Evolutionary conservation across 2,329 filamentous ascomycete species (phyloP).

Genomic region (Albifimbria verrucaria): DNA sequence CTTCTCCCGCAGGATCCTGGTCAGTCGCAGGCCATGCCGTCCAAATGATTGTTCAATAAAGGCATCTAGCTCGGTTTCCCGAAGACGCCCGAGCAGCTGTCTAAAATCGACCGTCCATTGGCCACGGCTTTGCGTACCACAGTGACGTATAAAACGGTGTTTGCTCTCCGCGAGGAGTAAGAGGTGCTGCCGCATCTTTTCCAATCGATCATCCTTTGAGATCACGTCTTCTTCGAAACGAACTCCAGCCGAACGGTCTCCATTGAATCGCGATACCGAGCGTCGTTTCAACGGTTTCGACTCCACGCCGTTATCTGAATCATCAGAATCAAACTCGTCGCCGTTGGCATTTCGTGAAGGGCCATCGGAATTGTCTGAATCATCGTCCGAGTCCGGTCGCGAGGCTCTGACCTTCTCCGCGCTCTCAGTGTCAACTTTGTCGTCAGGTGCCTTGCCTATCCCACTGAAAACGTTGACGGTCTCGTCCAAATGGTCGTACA

Average conservation of each 20-base stretch:
- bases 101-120: conserved; percentile 84
- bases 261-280: conserved; percentile 27
- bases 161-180: conserved; percentile 67
- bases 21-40: conserved; percentile 72
- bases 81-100: conserved; percentile 66
- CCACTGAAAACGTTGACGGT: conserved; percentile 52
- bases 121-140: conserved; percentile 58
- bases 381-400: conserved; percentile 27
- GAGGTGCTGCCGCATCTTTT: conserved; percentile 70
- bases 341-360: conserved; percentile 19
- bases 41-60: conserved; percentile 78
- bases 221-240: conserved; percentile 48
- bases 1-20: conserved; percentile 78
- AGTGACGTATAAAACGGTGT: conserved; percentile 65
- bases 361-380: conserved; percentile 33
- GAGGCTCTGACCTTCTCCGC: conserved; percentile 46
- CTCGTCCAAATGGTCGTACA: conserved; percentile 52
- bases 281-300: conserved; percentile 16
- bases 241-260: conserved; percentile 38
- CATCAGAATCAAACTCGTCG: conserved; percentile 32
- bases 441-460: conserved; percentile 52
- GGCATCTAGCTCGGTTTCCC: conserved; percentile 76
- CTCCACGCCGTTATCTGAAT: conserved; percentile 27
- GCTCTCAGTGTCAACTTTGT: conserved; percentile 42
- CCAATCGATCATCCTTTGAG: conserved; percentile 43